Conservation (phyloP, 441 rosid genomes). For the Corymbia calophylla region DNA sequence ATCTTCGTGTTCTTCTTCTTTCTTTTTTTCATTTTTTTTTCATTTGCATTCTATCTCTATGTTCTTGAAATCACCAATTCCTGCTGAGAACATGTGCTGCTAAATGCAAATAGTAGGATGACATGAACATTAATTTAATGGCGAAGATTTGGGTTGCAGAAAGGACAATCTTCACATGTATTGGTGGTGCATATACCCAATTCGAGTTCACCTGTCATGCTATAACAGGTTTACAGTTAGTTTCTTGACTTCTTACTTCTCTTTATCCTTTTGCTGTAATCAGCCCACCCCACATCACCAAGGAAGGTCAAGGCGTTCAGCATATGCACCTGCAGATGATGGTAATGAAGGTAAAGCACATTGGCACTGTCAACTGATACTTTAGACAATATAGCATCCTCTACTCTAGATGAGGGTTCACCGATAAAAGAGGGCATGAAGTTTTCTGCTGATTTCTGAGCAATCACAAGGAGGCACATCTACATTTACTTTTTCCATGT, state of each 20-base stretch:
- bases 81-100: background rate
- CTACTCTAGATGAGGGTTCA: background rate
- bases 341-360: constrained; percentile 24
- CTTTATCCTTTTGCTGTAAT: background rate
- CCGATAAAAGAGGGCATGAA: background rate
- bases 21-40: background rate
- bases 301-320: constrained; percentile 58
- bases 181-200: background rate
- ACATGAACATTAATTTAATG: background rate
- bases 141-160: background rate
- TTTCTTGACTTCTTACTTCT: background rate
- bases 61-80: background rate
- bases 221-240: background rate
- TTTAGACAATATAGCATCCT: background rate
- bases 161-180: background rate
- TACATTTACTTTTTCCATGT: background rate
- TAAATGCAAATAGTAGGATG: background rate
- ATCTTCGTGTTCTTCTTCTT: background rate
- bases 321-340: constrained; percentile 56
- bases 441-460: background rate
- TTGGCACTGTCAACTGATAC: background rate
- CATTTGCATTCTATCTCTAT: background rate
- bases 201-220: background rate
- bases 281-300: constrained; percentile 85
- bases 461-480: background rate